Base-by-base conservation (phyloP, 352 stramenopile species). In the Phytophthora cajani region DNA sequence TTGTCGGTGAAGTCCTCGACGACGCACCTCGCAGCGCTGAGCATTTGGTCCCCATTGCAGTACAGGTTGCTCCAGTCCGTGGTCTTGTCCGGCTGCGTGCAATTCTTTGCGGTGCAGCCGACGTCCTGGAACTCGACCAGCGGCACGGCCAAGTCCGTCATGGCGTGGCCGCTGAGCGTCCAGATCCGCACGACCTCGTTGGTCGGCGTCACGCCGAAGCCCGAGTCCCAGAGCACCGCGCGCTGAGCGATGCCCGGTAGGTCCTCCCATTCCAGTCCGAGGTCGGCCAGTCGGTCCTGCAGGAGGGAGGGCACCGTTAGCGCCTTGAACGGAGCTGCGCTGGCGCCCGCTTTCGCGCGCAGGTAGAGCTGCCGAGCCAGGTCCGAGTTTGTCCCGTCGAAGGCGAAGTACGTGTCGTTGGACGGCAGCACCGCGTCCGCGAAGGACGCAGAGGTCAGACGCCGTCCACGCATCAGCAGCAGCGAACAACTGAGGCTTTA, bases 41-140 rank as follows among this genome's bases (percentile, higher is more conserved):
- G 58, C 75, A 85, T 83, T 67, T 80, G 62, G 0, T n/a, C 14
- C 30, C 69, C 75, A 17, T 69, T 72, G 40, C 75, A 85, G 1
- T 56, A 75, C 2, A 55, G 8, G 46, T 58, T 72, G 14, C 30
- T 30, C 47, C 51, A 77, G 0, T 23, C n/a, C 8, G 36, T 19
- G 36, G 46, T 8, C 38, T 17, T 32, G 21, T 9, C 52, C 1
- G 70, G 70, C 19, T 78, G 42, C 5, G 17, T 56, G 40, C 78
- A 85, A 9, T 42, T 69, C 19, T 58, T 55, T 14, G 30, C 25
- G 3, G 53, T 30, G 49, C 69, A 78, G 3, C 47, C 64, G 0
- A 52, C 47, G 30, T 14, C 56, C 6, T 58, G 19, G 56, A 52
- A 80, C 3, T 74, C 60, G 5, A 55, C 30, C 4, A 58, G 9